A percentile compares a stretch with the other conserved stretches of the same genome.
These are phyloP conservation scores for Kazachstania taianensis DNA, from an alignment of 805 yeast species.

Conservation along the genomic window DNA sequence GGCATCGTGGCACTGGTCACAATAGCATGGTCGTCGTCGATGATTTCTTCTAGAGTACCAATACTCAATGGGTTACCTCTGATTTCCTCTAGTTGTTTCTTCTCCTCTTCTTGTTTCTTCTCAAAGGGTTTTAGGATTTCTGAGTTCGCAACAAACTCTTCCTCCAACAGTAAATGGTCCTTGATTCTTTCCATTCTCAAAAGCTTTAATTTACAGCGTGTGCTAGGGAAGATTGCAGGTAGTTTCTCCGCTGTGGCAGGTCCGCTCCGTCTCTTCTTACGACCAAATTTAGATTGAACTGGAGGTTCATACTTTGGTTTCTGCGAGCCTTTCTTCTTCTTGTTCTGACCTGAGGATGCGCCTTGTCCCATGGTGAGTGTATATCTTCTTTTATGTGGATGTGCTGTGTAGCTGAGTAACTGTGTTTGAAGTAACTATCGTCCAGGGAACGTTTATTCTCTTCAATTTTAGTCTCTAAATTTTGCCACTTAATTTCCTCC, in stretches of 20 bases:
- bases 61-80: constrained; percentile 95
- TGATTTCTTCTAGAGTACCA: constrained; percentile 92
- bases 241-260: constrained; percentile 74
- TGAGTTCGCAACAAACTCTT: constrained; percentile 89
- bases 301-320: constrained; percentile 99
- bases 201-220: constrained; percentile 85
- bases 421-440: too few species aligned
- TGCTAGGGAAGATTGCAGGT: constrained; percentile 83
- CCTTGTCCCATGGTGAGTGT: constrained; percentile 36
- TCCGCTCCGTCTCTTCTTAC: constrained; percentile 83
- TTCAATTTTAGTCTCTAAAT: too few species aligned
- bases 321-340: constrained; percentile 53
- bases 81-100: constrained; percentile 88
- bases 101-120: constrained; percentile 91
- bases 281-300: constrained; percentile 86
- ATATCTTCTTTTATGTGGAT: background rate
- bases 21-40: constrained; percentile 98
- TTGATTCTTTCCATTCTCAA: constrained; percentile 92
- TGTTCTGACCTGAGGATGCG: constrained; percentile 27
- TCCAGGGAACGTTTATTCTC: too few species aligned
- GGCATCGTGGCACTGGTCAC: constrained; percentile 94
- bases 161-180: constrained; percentile 89
- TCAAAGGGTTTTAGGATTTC: constrained; percentile 94
- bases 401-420: background rate
- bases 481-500: background rate